These are phyloP conservation scores for Orbilia oligospora DNA, from an alignment of 2,329 filamentous ascomycete genomes.

Conservation along the genomic window DNA sequence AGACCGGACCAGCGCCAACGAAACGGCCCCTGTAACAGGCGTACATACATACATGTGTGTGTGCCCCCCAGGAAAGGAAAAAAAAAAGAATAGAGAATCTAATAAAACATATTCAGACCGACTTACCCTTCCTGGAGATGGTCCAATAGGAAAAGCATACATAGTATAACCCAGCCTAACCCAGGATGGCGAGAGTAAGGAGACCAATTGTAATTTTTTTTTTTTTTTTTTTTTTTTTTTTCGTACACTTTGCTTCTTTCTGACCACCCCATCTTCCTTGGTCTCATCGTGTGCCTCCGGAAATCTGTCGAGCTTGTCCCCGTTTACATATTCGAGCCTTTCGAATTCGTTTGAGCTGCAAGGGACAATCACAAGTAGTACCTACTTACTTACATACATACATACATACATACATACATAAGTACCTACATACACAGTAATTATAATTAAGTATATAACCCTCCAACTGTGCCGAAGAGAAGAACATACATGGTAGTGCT, in stretches of 20 bases:
- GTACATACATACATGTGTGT: neutral
- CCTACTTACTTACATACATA: neutral
- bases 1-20: slow-evolving; percentile 59
- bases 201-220: slow-evolving; percentile 18
- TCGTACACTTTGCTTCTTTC: neutral
- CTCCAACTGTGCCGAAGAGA: neutral
- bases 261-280: neutral
- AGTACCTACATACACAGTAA: no score
- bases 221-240: neutral
- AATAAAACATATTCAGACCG: slow-evolving; percentile 22
- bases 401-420: neutral
- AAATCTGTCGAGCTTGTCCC: neutral
- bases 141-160: slow-evolving; percentile 49
- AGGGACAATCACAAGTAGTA: slow-evolving; percentile 28
- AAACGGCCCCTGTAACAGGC: slow-evolving; percentile 58
- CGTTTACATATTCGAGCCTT: neutral
- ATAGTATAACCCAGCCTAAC: slow-evolving; percentile 27
- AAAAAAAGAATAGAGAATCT: slow-evolving; percentile 8
- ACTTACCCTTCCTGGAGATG: slow-evolving; percentile 37
- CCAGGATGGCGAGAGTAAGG: slow-evolving; percentile 51
- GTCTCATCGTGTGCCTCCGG: neutral
- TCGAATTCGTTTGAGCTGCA: slow-evolving; percentile 59
- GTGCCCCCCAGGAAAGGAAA: slow-evolving; percentile 40
- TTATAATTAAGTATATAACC: no score
- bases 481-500: neutral